Conservation (phyloP, 179 eudicot genomes). For the Silene noctiflora region DNA sequence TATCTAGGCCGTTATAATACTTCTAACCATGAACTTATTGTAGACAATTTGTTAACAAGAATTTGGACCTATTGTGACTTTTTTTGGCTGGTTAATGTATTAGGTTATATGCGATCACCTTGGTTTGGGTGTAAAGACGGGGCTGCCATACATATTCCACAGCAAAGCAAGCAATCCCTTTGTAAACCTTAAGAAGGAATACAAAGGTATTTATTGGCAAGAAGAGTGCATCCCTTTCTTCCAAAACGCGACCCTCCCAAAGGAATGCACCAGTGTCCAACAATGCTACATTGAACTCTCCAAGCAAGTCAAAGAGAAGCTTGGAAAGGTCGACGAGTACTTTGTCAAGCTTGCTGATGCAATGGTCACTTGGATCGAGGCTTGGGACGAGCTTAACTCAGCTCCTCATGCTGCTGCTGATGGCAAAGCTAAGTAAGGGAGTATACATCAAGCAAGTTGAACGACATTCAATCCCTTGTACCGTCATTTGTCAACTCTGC, state of each 20-base stretch:
- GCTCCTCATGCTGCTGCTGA: neutral
- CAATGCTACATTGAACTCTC: conserved; percentile 65
- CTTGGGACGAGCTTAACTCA: conserved; percentile 78
- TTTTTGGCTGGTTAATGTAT: neutral
- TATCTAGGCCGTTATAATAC: too few species aligned
- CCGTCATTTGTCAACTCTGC: neutral
- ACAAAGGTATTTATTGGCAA: conserved; percentile 86
- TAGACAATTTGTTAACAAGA: neutral
- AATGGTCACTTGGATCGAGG: conserved; percentile 80
- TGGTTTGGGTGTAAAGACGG: conserved; percentile 71
- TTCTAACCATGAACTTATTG: neutral
- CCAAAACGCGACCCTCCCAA: conserved; percentile 51
- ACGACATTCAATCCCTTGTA: neutral
- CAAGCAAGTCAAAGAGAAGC: conserved; percentile 67
- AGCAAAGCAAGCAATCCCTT: conserved; percentile 91
- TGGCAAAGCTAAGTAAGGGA: conserved; percentile 16
- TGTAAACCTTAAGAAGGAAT: conserved; percentile 67
- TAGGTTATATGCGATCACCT: conserved; percentile 74
- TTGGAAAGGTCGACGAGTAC: conserved; percentile 56
- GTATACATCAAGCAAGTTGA: neutral
- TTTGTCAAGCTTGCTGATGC: conserved; percentile 74
- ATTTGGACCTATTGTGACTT: neutral
- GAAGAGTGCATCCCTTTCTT: conserved; percentile 87
- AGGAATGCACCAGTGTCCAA: conserved; percentile 70
- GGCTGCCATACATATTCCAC: conserved; percentile 79